phyloP scores from a whole-genome alignment of 768 basidiomycete genomes.

The Candolleomyces aberdarensis region DNA sequence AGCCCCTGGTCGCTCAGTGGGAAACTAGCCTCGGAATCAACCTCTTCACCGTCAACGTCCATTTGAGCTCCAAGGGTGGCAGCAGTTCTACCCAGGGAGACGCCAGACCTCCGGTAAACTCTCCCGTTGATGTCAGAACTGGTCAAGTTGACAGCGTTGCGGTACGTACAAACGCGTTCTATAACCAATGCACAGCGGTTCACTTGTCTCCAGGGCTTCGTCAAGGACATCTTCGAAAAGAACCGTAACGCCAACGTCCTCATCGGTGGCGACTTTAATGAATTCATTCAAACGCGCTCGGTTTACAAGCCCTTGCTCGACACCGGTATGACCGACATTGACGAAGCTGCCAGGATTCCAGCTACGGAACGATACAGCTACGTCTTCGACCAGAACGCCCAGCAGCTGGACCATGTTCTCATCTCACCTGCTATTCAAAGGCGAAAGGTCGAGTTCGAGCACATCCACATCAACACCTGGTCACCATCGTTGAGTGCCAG shows the following conservation, averaged over 20 bases:
- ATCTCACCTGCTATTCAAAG: conserved; percentile 42
- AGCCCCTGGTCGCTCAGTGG: conserved; percentile 61
- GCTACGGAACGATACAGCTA: conserved; percentile 58
- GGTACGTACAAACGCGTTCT: conserved; percentile 28
- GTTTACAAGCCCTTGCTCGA: conserved; percentile 42
- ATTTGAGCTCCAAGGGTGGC: conserved; percentile 56
- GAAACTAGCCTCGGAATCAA: conserved; percentile 38
- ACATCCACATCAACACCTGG: conserved; percentile 64
- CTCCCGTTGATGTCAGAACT: conserved; percentile 42
- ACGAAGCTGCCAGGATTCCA: conserved; percentile 45
- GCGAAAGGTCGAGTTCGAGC: conserved; percentile 46
- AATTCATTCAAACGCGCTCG: conserved; percentile 50
- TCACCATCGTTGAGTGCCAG: conserved; percentile 36
- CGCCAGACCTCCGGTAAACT: conserved; percentile 57
- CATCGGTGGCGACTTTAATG: conserved; percentile 62
- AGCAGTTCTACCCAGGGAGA: conserved; percentile 54
- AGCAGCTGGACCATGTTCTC: conserved; percentile 61
- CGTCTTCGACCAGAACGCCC: conserved; percentile 54
- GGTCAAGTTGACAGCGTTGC: conserved; percentile 49
- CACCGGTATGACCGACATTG: conserved; percentile 43
- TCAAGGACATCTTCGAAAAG: conserved; percentile 37
- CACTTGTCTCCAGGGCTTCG: conserved; percentile 40
- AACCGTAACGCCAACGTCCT: conserved; percentile 47
- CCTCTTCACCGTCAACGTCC: conserved; percentile 60
- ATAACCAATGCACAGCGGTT: background rate